phyloP scores from a whole-genome alignment of 1,284 basidiomycete species.

The Cutaneotrichosporon dermatis region DNA sequence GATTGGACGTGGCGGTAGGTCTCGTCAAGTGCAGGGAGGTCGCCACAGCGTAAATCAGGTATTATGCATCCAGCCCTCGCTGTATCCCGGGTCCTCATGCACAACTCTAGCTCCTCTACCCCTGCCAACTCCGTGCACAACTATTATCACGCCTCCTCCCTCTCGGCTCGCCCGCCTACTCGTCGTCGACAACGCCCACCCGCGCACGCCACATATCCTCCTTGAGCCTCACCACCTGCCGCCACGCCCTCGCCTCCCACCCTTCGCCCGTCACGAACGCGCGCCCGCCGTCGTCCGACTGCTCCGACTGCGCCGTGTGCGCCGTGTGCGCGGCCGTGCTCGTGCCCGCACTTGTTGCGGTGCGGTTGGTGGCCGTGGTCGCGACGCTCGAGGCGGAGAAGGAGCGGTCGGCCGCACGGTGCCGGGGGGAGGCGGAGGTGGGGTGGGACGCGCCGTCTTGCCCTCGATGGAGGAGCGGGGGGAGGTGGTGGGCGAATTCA shows the following conservation, averaged over 20 bases:
- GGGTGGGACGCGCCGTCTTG: background rate
- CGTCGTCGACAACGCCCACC: slow-evolving; percentile 53
- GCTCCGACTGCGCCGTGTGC: background rate
- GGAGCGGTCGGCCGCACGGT: background rate
- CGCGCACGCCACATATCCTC: slow-evolving; percentile 89
- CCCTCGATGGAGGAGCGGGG: background rate
- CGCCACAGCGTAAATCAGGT: too few relatives aligned
- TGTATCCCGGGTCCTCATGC: too few relatives aligned
- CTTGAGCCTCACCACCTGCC: slow-evolving; percentile 69
- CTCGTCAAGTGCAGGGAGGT: too few relatives aligned
- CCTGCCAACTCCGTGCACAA: too few relatives aligned
- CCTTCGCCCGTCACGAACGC: slow-evolving; percentile 55
- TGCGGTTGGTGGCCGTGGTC: background rate
- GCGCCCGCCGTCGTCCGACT: background rate
- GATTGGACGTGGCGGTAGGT: too few relatives aligned
- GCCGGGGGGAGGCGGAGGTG: background rate
- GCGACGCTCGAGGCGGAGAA: background rate
- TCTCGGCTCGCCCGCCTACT: background rate
- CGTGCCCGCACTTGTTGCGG: too few relatives aligned
- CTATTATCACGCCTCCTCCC: too few relatives aligned
- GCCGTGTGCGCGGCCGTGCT: background rate
- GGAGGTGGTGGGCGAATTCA: background rate
- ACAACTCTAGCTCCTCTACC: too few relatives aligned
- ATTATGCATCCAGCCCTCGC: too few relatives aligned
- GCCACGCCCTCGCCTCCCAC: slow-evolving; percentile 90